Conservation (phyloP, 805 yeast genomes). For the Saturnispora sanitii region DNA sequence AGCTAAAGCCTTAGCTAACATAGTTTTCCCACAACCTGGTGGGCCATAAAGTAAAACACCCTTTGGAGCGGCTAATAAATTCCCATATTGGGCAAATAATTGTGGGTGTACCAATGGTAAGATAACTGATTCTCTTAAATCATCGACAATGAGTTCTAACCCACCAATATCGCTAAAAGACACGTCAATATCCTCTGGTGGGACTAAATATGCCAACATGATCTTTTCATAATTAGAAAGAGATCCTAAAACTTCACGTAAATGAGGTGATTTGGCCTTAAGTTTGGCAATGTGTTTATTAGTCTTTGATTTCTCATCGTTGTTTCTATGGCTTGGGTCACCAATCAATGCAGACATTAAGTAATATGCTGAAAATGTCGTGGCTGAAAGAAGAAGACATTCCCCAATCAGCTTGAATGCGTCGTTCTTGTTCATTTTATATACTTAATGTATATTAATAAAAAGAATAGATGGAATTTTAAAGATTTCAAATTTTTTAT, state of each 20-base stretch:
- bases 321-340: constrained; percentile 34
- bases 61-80: constrained; percentile 77
- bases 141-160: constrained; percentile 69
- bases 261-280: constrained; percentile 47
- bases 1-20: constrained; percentile 94
- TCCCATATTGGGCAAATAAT: constrained; percentile 56
- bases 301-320: constrained; percentile 54
- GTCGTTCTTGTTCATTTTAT: constrained; percentile 47
- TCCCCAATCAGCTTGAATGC: constrained; percentile 69
- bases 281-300: constrained; percentile 47
- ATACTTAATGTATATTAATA: neutral
- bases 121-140: constrained; percentile 77
- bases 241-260: constrained; percentile 41
- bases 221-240: constrained; percentile 55
- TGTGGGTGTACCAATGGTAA: constrained; percentile 79
- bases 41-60: constrained; percentile 93
- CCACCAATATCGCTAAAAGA: constrained; percentile 86
- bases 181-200: constrained; percentile 74
- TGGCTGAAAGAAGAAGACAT: constrained; percentile 52
- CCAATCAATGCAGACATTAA: constrained; percentile 26
- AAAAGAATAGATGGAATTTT: neutral
- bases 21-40: constrained; percentile 96
- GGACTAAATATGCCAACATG: constrained; percentile 68
- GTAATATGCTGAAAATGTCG: constrained; percentile 46
- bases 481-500: neutral